phyloP scores from a whole-genome alignment of 2,329 filamentous ascomycete species.

The Microdochium trichocladiopsis region DNA sequence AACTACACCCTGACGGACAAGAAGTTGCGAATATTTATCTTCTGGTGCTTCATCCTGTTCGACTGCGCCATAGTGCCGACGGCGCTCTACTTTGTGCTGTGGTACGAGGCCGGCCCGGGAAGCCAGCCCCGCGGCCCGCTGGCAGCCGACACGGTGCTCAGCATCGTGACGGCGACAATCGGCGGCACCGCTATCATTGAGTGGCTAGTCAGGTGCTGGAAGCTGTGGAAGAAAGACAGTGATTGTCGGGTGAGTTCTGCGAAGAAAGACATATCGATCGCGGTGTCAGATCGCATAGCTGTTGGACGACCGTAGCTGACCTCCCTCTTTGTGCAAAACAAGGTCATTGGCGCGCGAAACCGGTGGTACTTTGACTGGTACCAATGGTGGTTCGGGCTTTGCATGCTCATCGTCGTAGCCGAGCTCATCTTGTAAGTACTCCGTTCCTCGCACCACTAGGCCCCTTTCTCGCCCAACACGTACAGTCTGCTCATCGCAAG shows the following conservation, averaged over 20 bases:
- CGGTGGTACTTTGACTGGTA: slow-evolving; percentile 39
- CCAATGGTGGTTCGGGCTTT: slow-evolving; percentile 42
- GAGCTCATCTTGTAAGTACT: neutral
- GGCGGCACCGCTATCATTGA: slow-evolving; percentile 47
- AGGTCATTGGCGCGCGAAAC: neutral
- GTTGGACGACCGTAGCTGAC: neutral
- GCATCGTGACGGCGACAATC: slow-evolving; percentile 44
- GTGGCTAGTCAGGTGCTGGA: slow-evolving; percentile 41
- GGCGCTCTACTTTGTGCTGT: slow-evolving; percentile 52
- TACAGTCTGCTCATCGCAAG: neutral
- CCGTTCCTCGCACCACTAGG: neutral
- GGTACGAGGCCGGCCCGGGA: slow-evolving; percentile 36
- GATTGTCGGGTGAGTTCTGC: neutral
- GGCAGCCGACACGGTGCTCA: slow-evolving; percentile 31
- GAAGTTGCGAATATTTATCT: slow-evolving; percentile 47
- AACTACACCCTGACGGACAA: slow-evolving; percentile 18
- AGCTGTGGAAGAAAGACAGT: slow-evolving; percentile 33
- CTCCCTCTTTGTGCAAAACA: neutral
- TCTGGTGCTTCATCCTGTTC: slow-evolving; percentile 52
- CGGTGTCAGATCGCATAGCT: too few species aligned
- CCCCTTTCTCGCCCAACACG: neutral
- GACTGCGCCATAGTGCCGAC: slow-evolving; percentile 53
- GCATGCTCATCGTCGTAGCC: slow-evolving; percentile 34
- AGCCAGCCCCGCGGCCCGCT: slow-evolving; percentile 10
- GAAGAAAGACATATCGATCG: too few species aligned